Conservation (phyloP, 768 basidiomycete species). For the Podaxis pistillaris region DNA sequence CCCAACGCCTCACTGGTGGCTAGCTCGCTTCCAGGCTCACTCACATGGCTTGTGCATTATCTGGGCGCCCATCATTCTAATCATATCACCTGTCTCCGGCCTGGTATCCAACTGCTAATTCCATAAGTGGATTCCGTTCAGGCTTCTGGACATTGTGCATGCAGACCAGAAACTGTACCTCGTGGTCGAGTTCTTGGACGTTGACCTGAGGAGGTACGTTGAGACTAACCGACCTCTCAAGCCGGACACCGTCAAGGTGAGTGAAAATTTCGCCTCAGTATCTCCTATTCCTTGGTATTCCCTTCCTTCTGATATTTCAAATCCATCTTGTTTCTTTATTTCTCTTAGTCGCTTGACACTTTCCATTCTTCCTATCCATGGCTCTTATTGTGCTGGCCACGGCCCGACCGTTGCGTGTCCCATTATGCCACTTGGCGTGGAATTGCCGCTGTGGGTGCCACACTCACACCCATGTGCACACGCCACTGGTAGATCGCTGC, state of each 20-base stretch:
- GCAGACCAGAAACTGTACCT: constrained; percentile 96
- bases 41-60: neutral
- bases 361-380: constrained; percentile 1
- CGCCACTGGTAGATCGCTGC: too few species aligned
- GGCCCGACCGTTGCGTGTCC: neutral
- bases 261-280: constrained; percentile 22
- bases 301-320: too few species aligned
- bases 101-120: constrained; percentile 5
- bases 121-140: constrained; percentile 28
- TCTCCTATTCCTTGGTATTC: too few species aligned
- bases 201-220: constrained; percentile 96
- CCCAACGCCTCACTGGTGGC: too few species aligned
- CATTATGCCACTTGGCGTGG: constrained; percentile 6
- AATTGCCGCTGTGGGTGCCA: too few species aligned
- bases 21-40: too few species aligned
- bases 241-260: constrained; percentile 76
- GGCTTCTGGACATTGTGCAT: constrained; percentile 94
- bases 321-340: neutral
- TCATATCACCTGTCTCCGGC: constrained; percentile 8
- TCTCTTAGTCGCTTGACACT: neutral
- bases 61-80: constrained; percentile 14
- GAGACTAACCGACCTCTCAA: constrained; percentile 84
- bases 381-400: neutral
- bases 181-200: constrained; percentile 96
- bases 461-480: too few species aligned